Evolutionary conservation across 1,284 basidiomycete genomes (phyloP).

Genomic region (Leccinum insolens): DNA sequence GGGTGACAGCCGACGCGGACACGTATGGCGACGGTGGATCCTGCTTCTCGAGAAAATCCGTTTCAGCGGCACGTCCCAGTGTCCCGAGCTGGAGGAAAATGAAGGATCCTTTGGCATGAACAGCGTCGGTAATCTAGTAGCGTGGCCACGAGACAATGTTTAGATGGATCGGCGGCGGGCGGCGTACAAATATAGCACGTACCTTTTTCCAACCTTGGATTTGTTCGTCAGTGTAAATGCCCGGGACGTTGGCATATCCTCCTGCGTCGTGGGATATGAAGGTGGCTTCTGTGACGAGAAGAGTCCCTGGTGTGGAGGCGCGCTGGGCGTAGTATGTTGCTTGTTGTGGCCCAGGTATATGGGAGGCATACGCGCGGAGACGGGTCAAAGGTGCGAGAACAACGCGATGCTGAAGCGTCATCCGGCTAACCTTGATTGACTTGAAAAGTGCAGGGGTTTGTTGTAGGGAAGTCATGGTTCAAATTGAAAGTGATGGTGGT

Average conservation of each 20-base stretch:
- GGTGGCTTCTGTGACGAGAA: too few relatives aligned
- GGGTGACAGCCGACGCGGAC: background rate
- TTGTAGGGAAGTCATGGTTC: too few relatives aligned
- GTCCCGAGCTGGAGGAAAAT: background rate
- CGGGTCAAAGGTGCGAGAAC: too few relatives aligned
- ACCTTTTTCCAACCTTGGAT: background rate
- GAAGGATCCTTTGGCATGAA: background rate
- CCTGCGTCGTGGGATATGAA: too few relatives aligned
- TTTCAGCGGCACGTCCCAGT: background rate
- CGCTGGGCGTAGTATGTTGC: too few relatives aligned
- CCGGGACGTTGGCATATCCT: slow-evolving; percentile 1
- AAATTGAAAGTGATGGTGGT: too few relatives aligned
- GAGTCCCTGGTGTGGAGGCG: too few relatives aligned
- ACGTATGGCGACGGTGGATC: background rate
- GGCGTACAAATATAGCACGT: background rate
- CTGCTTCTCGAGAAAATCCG: background rate
- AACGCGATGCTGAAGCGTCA: too few relatives aligned
- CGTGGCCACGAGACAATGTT: background rate
- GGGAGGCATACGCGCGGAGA: too few relatives aligned
- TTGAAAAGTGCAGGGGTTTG: too few relatives aligned
- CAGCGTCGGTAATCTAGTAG: background rate
- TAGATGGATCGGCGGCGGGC: background rate
- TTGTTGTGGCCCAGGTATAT: too few relatives aligned
- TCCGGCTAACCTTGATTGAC: too few relatives aligned
- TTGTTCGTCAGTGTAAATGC: background rate